Conservation (phyloP, 768 basidiomycete species). For the Tremella fuciformis region DNA sequence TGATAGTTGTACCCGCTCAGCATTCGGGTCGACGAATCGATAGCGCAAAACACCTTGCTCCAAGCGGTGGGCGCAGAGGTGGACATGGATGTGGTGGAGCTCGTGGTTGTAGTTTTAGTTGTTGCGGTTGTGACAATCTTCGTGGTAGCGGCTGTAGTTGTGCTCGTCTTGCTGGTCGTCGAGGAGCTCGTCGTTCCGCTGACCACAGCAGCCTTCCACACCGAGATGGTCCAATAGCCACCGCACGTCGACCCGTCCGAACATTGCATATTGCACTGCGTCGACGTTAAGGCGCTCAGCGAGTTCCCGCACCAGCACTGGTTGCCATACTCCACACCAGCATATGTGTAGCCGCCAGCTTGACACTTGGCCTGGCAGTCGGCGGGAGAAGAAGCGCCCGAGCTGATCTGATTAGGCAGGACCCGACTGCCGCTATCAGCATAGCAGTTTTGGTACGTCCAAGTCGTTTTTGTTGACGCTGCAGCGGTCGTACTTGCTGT, state of each 20-base stretch:
- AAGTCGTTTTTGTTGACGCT: too few species aligned
- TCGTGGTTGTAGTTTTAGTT: slow-evolving; percentile 42
- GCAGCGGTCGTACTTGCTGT: slow-evolving; percentile 6
- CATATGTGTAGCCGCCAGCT: slow-evolving; percentile 45
- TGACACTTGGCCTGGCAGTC: slow-evolving; percentile 49
- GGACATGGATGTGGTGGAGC: too few species aligned
- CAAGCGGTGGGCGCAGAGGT: slow-evolving; percentile 1
- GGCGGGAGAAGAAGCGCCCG: slow-evolving; percentile 32
- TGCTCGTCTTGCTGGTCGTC: too few species aligned
- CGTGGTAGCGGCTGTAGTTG: too few species aligned
- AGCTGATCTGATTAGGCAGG: slow-evolving; percentile 22
- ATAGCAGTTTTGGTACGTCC: slow-evolving; percentile 27
- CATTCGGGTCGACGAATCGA: not conserved
- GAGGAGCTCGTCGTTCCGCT: too few species aligned
- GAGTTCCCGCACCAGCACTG: slow-evolving; percentile 51
- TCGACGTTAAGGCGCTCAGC: slow-evolving; percentile 54
- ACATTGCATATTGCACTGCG: slow-evolving; percentile 28
- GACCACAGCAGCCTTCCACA: too few species aligned
- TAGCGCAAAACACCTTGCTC: not conserved
- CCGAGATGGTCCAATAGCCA: too few species aligned
- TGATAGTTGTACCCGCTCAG: not conserved
- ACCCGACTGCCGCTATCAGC: slow-evolving; percentile 33
- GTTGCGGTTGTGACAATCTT: too few species aligned
- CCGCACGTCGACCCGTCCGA: too few species aligned
- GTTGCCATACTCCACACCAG: slow-evolving; percentile 49